phyloP scores from a whole-genome alignment of 2,329 filamentous ascomycete species.

The Fusarium miscanthi region DNA sequence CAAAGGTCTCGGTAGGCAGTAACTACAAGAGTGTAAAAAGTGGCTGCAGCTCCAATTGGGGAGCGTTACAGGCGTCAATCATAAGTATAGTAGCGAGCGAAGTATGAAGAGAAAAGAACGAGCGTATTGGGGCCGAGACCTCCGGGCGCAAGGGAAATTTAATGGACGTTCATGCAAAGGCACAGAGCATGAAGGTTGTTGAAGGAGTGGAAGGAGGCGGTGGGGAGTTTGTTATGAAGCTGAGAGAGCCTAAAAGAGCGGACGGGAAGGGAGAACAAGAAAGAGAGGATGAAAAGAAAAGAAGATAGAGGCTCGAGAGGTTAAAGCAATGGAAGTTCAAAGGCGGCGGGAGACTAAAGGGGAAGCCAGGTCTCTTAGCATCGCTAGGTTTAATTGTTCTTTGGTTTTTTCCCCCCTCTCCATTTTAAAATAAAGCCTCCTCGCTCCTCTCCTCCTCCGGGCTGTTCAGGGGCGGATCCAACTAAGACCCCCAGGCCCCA shows the following conservation, averaged over 20 bases:
- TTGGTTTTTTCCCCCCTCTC: conserved; percentile 36
- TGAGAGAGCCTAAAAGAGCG: conserved; percentile 21
- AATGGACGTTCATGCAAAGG: conserved; percentile 17
- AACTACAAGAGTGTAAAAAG: conserved; percentile 32
- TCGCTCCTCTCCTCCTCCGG: conserved; percentile 12
- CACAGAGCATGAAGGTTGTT: conserved; percentile 8
- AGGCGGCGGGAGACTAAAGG: conserved; percentile 36
- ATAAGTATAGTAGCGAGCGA: conserved; percentile 48
- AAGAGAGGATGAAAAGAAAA: conserved; percentile 8
- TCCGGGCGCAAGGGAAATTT: conserved; percentile 19
- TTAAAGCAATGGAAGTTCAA: conserved; percentile 21
- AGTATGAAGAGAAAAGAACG: conserved; percentile 40
- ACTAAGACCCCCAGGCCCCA: conserved; percentile 44
- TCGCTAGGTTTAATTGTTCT: conserved; percentile 46
- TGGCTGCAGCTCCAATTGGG: conserved; percentile 44
- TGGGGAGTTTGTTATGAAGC: background rate
- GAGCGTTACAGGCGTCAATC: conserved; percentile 45
- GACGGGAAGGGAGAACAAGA: conserved; percentile 22
- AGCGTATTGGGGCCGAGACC: conserved; percentile 47
- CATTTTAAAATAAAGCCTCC: conserved; percentile 45
- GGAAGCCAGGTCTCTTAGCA: conserved; percentile 34
- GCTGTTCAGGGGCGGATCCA: conserved; percentile 46
- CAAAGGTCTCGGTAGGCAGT: conserved; percentile 22
- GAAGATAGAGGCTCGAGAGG: conserved; percentile 24
- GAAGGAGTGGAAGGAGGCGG: background rate